phyloP scores from a whole-genome alignment of 2,329 filamentous ascomycete species.

The Amylocarpus encephaloides region DNA sequence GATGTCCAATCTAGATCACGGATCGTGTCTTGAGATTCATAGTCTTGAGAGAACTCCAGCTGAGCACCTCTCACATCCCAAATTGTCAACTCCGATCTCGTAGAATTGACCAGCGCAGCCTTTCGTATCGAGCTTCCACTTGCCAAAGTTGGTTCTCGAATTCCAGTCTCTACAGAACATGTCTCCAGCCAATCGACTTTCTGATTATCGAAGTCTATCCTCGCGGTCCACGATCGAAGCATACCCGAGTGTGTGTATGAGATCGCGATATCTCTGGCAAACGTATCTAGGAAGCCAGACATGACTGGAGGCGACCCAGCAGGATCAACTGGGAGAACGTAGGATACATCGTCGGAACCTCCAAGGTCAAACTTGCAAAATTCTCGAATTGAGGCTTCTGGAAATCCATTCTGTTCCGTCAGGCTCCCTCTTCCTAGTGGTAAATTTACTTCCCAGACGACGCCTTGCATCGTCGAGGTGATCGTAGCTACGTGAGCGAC shows the following conservation, averaged over 20 bases:
- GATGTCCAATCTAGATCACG: constrained; percentile 91
- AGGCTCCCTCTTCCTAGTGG: constrained; percentile 34
- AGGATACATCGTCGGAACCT: constrained; percentile 50
- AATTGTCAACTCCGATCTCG: constrained; percentile 71
- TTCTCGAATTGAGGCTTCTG: constrained; percentile 45
- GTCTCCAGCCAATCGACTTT: constrained; percentile 77
- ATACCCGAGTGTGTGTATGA: constrained; percentile 72
- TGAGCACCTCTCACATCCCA: constrained; percentile 83
- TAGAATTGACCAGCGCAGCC: constrained; percentile 71
- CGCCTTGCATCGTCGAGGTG: constrained; percentile 67
- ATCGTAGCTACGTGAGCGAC: constrained; percentile 73
- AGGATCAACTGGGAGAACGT: constrained; percentile 77
- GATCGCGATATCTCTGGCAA: constrained; percentile 78
- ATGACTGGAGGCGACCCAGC: constrained; percentile 66
- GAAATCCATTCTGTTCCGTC: constrained; percentile 32
- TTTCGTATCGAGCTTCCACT: constrained; percentile 85
- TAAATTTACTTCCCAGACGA: constrained; percentile 73
- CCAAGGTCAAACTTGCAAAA: constrained; percentile 68
- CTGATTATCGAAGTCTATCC: constrained; percentile 53
- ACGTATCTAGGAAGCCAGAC: constrained; percentile 77
- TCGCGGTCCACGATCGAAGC: constrained; percentile 80
- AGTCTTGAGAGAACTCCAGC: constrained; percentile 73
- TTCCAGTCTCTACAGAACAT: constrained; percentile 71
- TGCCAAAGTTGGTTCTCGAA: constrained; percentile 66
- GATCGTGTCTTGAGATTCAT: constrained; percentile 66